These are phyloP conservation scores for Dalbergia cultrata DNA, from an alignment of 306 rosid genomes.

Conservation along the genomic window DNA sequence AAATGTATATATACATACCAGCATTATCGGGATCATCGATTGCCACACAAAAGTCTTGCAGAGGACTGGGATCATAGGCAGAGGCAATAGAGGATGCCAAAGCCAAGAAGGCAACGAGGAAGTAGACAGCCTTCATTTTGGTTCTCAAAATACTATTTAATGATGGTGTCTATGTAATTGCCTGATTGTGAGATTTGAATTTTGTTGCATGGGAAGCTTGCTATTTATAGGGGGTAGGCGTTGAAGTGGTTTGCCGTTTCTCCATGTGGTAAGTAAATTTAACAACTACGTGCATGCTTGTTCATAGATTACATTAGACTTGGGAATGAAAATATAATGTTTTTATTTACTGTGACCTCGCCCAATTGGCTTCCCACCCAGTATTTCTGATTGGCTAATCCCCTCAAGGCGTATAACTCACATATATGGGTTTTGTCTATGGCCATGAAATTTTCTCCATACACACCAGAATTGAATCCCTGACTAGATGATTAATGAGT, in stretches of 20 bases:
- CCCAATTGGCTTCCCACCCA: no score
- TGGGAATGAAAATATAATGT: no score
- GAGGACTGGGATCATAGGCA: constrained; percentile 22
- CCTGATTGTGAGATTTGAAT: neutral
- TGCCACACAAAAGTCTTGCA: constrained; percentile 24
- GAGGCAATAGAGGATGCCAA: neutral
- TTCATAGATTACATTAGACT: neutral
- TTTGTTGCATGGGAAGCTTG: constrained; percentile 1
- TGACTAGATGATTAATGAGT: no score
- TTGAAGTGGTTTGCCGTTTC: constrained; percentile 28
- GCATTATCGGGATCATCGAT: constrained; percentile 14
- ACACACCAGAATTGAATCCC: no score
- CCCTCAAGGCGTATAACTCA: no score
- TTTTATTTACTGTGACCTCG: no score
- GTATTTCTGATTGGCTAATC: no score
- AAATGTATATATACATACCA: neutral
- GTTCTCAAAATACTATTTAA: neutral
- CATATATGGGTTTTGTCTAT: no score
- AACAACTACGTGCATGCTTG: neutral
- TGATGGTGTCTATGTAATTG: neutral
- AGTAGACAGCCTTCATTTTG: constrained; percentile 3
- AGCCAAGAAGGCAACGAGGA: constrained; percentile 19
- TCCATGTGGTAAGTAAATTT: neutral
- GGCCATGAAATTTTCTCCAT: no score
- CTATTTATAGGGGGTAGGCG: neutral